Evolutionary conservation across 129 eudicot genomes (phyloP).

Genomic region (Flaveria trinervia): DNA sequence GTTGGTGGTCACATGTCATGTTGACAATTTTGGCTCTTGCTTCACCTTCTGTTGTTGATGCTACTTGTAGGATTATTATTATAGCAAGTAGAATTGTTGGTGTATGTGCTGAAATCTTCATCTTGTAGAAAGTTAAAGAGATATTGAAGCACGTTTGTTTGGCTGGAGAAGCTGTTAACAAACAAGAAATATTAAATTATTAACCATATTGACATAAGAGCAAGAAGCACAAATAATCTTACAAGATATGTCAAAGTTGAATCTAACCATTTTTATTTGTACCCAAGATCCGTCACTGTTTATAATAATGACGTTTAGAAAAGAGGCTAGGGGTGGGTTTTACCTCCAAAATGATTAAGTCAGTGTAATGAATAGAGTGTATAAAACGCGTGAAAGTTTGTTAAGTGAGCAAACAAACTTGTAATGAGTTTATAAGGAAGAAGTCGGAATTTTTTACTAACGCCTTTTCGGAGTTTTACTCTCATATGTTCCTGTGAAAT

Average conservation of each 20-base stretch:
- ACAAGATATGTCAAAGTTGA: background rate
- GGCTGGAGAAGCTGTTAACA: slow-evolving; percentile 6
- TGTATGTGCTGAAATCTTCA: slow-evolving; percentile 29
- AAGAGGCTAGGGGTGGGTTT: too few species aligned
- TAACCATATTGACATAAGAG: background rate
- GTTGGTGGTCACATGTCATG: slow-evolving; percentile 38
- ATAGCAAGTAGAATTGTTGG: slow-evolving; percentile 16
- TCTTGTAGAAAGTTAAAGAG: background rate
- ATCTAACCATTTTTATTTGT: background rate
- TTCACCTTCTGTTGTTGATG: slow-evolving; percentile 43
- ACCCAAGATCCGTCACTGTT: too few species aligned
- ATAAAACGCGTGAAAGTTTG: too few species aligned
- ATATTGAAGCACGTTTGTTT: background rate
- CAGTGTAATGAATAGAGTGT: too few species aligned
- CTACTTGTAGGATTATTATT: slow-evolving; percentile 24
- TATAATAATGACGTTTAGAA: too few species aligned
- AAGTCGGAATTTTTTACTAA: too few species aligned
- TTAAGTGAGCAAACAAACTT: too few species aligned
- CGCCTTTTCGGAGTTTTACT: too few species aligned
- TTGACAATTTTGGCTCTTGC: slow-evolving; percentile 53
- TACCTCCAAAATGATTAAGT: too few species aligned
- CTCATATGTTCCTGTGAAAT: too few species aligned
- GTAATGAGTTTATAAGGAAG: too few species aligned
- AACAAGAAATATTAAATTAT: background rate
- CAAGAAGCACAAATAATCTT: background rate